Evolutionary conservation across 2,329 filamentous ascomycete genomes (phyloP).

Genomic region (Ophiocordyceps camponoti-saundersi): DNA sequence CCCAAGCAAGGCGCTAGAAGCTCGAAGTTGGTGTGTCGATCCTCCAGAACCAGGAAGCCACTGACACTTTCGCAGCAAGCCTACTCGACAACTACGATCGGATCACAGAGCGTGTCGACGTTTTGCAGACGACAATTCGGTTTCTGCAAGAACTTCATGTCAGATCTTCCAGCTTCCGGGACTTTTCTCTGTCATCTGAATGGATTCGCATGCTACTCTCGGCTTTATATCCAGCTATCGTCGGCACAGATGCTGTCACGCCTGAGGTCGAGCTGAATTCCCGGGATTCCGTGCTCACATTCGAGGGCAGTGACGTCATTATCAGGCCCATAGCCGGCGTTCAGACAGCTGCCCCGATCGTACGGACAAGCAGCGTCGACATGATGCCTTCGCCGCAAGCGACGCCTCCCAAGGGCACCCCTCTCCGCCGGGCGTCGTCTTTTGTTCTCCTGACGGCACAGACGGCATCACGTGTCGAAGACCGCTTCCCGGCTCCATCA

Average conservation of each 20-base stretch:
- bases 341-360: slow-evolving; percentile 47
- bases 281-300: slow-evolving; percentile 61
- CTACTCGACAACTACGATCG: slow-evolving; percentile 25
- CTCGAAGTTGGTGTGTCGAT: slow-evolving; percentile 25
- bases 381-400: slow-evolving; percentile 31
- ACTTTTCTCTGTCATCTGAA: slow-evolving; percentile 64
- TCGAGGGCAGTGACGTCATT: slow-evolving; percentile 73
- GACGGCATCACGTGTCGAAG: slow-evolving; percentile 37
- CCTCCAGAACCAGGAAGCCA: no score
- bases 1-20: slow-evolving; percentile 40
- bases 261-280: slow-evolving; percentile 80
- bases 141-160: slow-evolving; percentile 66
- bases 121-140: slow-evolving; percentile 60
- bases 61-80: slow-evolving; percentile 4
- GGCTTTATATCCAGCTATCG: slow-evolving; percentile 73
- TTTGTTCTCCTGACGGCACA: slow-evolving; percentile 76
- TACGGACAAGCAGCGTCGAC: slow-evolving; percentile 49
- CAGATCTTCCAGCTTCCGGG: slow-evolving; percentile 62
- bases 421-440: slow-evolving; percentile 67
- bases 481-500: slow-evolving; percentile 18
- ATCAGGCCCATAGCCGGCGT: slow-evolving; percentile 51
- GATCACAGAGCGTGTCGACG: slow-evolving; percentile 34
- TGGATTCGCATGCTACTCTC: slow-evolving; percentile 68
- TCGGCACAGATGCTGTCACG: slow-evolving; percentile 68
- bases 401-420: slow-evolving; percentile 34